These are phyloP conservation scores for Harringtonia lauricola DNA, from an alignment of 2,329 filamentous ascomycete genomes.

Conservation along the genomic window DNA sequence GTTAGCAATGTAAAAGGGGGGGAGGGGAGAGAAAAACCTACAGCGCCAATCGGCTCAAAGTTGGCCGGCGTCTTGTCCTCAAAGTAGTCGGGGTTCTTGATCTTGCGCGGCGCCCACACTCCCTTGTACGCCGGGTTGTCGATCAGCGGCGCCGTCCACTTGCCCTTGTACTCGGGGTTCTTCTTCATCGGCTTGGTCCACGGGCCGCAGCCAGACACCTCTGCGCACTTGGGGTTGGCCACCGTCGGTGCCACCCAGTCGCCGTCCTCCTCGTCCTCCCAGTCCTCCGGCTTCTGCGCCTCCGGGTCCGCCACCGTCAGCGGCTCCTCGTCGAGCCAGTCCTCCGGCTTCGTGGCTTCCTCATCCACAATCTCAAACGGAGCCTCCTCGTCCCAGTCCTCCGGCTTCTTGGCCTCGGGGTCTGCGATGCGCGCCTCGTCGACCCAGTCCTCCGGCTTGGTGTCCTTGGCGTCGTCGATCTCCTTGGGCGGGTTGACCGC, in stretches of 20 bases:
- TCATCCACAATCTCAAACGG: constrained; percentile 93
- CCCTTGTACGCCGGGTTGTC: constrained; percentile 99
- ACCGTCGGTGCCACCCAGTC: constrained; percentile 90
- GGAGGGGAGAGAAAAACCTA: constrained; percentile 39
- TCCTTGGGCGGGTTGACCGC: constrained; percentile 90
- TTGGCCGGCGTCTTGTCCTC: constrained; percentile 96
- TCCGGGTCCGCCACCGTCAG: constrained; percentile 79
- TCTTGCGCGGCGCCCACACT: constrained; percentile 87
- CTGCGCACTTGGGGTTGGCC: constrained; percentile 90
- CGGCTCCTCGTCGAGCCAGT: constrained; percentile 92
- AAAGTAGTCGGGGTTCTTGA: constrained; percentile 89
- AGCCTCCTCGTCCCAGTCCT: constrained; percentile 98
- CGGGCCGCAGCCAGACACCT: constrained; percentile 84
- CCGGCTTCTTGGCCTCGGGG: constrained; percentile 88
- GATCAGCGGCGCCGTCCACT: constrained; percentile 85
- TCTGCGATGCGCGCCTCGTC: constrained; percentile 86
- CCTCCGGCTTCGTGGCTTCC: constrained; percentile 80
- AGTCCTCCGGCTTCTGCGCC: constrained; percentile 95
- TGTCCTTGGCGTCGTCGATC: constrained; percentile 90
- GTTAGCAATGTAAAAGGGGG: constrained; percentile 2
- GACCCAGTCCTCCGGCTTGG: constrained; percentile 92
- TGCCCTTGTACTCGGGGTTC: constrained; percentile 98
- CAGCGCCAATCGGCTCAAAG: constrained; percentile 95
- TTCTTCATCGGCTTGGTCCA: constrained; percentile 88
- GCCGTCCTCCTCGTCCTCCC: constrained; percentile 99